phyloP scores from a whole-genome alignment of 768 basidiomycete genomes.

The Trametes coccinea region DNA sequence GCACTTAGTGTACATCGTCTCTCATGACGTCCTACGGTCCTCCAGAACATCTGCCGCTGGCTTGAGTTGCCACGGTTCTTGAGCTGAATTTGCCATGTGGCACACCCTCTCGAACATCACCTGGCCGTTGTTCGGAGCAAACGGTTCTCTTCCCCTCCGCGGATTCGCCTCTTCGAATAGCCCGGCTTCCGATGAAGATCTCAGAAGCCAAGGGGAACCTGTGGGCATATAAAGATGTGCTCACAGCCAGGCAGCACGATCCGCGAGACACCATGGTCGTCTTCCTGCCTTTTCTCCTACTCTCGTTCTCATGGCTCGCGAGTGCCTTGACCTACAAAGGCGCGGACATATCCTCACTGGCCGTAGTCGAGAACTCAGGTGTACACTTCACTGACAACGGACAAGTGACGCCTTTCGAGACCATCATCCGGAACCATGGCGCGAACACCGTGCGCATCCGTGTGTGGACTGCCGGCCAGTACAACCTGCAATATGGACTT shows the following conservation, averaged over 20 bases:
- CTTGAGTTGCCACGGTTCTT: no score
- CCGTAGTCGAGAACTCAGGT: slow-evolving; percentile 53
- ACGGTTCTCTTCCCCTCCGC: no score
- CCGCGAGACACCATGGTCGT: slow-evolving; percentile 5
- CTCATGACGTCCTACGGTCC: no score
- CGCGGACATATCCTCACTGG: slow-evolving; percentile 57
- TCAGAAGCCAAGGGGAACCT: neutral
- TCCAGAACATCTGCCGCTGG: no score
- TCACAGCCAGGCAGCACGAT: neutral
- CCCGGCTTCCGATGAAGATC: neutral
- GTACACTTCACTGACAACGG: slow-evolving; percentile 45
- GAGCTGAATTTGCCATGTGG: no score
- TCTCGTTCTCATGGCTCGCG: slow-evolving; percentile 15
- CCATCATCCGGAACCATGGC: slow-evolving; percentile 54
- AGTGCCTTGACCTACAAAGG: slow-evolving; percentile 45
- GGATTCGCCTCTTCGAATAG: no score
- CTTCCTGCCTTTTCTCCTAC: slow-evolving; percentile 14
- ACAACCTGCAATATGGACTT: slow-evolving; percentile 53
- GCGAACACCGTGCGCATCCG: slow-evolving; percentile 59
- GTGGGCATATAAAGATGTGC: slow-evolving; percentile 1
- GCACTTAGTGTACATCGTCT: no score
- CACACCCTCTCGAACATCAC: no score
- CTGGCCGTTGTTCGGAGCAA: no score
- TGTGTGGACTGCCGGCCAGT: slow-evolving; percentile 64
- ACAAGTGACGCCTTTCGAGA: slow-evolving; percentile 43